Base-by-base conservation (phyloP, 2,329 filamentous ascomycete genomes). In the Mariannaea sp. region DNA sequence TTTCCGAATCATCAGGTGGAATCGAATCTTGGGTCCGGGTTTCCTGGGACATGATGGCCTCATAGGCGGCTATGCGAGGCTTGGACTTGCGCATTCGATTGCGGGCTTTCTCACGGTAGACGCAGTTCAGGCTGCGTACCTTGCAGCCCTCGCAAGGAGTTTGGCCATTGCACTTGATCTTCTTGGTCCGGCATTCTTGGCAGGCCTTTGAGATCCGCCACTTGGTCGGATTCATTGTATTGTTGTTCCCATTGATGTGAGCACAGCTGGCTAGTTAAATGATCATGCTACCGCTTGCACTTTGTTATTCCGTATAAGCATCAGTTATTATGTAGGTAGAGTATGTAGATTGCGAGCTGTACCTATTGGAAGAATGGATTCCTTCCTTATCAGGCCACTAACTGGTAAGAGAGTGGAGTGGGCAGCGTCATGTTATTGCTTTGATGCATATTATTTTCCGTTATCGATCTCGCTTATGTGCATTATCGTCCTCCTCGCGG, bases 131-230 rank as follows among this genome's bases (percentile, higher is more conserved):
- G 32, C 60, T 65, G 47, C 63, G 61, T 41, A 61, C 49, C 19
- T 48, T 50, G 45, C 69, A 69, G 38, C 66, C 65, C 52, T 66
- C 53, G 44, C 68, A 71, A 24, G 68, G 68, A 22, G 61, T 60
- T 27, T 61, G 59, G 43, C 68, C 68, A 45, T 69, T 65, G 65
- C 68, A 70, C 42, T 68, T 60, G 49, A 68, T 68, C 58, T 70
- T 70, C 53, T 68, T 68, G 44, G 55, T 56, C 35, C 68, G 68
- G 47, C 68, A 71, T 57, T 68, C 68, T 26, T 71, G 62, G 49
- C 68, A 71, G 19, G 68, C 68, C 56, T 70, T 71, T 51, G 68
- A 70, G 52, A 70, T 69, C 49, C 65, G 59, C 64, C 64, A 66
- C 64, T 66, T 66, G n/a, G 62, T 61, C 49, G 64, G 53, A 52